phyloP scores from a whole-genome alignment of 805 yeast species.

The Metschnikowia vanudenii region DNA sequence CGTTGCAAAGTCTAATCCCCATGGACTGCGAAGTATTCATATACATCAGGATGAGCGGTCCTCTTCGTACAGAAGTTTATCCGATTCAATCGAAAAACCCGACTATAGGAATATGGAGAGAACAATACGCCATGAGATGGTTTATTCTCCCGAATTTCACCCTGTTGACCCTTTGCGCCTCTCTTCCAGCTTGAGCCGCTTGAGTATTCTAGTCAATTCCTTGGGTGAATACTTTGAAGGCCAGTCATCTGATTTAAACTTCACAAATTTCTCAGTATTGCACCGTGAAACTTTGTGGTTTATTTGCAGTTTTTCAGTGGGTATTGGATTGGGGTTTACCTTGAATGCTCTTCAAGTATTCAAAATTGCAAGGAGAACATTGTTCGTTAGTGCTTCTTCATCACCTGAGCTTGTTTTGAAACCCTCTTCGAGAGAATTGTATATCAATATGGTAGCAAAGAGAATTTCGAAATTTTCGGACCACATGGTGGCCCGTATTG shows the following conservation, averaged over 20 bases:
- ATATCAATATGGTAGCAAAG: background rate
- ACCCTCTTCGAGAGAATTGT: background rate
- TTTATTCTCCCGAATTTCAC: constrained; percentile 20
- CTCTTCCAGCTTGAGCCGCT: constrained; percentile 25
- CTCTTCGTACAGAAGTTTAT: background rate
- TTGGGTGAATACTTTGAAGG: constrained; percentile 1
- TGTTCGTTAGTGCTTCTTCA: constrained; percentile 1
- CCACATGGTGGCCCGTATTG: background rate
- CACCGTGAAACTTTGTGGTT: constrained; percentile 15
- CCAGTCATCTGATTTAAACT: background rate
- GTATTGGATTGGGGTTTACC: constrained; percentile 35
- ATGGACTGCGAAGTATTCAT: no score
- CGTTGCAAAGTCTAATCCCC: background rate
- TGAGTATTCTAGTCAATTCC: constrained; percentile 20
- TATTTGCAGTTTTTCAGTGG: constrained; percentile 35
- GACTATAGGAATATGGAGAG: constrained; percentile 12
- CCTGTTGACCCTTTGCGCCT: constrained; percentile 31
- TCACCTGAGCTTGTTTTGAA: background rate
- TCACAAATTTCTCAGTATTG: constrained; percentile 7
- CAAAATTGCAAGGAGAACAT: constrained; percentile 1
- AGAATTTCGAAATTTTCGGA: background rate
- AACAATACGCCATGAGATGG: constrained; percentile 9
- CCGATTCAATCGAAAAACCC: background rate
- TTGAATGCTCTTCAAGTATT: constrained; percentile 22
- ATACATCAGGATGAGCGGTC: no score